Percentiles rank a stretch among this genome's conserved stretches.
Conservation (phyloP, 2,329 filamentous ascomycete species). For the Epichloe aotearoae region DNA sequence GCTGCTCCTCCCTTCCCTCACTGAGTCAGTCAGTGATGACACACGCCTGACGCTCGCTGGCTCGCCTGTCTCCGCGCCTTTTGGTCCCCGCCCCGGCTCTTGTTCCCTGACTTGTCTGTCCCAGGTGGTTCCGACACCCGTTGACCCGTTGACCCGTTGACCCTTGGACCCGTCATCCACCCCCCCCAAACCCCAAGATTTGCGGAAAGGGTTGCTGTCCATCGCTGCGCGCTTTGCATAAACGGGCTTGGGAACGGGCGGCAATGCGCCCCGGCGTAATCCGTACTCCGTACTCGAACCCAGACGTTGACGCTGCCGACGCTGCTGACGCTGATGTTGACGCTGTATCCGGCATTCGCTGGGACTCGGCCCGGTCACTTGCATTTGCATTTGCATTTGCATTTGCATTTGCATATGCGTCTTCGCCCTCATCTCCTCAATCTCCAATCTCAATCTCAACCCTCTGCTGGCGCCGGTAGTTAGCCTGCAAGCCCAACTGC, state of each 20-base stretch:
- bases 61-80: no score
- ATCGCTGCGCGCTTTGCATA: constrained; percentile 9
- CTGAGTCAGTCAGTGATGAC: no score
- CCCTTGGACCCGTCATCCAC: background rate
- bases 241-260: background rate
- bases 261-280: constrained; percentile 27
- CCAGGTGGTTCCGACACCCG: no score
- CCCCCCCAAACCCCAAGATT: constrained; percentile 2
- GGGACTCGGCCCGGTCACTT: background rate
- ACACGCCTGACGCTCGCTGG: background rate
- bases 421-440: constrained; percentile 10
- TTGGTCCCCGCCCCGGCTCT: no score
- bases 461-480: constrained; percentile 19
- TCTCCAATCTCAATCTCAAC: constrained; percentile 8
- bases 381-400: constrained; percentile 2
- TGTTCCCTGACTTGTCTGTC: no score
- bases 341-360: background rate
- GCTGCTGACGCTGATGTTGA: no score
- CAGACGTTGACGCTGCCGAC: no score
- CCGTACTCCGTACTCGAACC: background rate
- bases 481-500: constrained; percentile 32
- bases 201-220: constrained; percentile 4
- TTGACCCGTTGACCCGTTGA: no score
- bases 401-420: constrained; percentile 8
- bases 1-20: no score